Percentiles rank a stretch among this genome's conserved stretches.
Conservation (phyloP, 1,284 basidiomycete genomes). For the Golubevia sp. region DNA sequence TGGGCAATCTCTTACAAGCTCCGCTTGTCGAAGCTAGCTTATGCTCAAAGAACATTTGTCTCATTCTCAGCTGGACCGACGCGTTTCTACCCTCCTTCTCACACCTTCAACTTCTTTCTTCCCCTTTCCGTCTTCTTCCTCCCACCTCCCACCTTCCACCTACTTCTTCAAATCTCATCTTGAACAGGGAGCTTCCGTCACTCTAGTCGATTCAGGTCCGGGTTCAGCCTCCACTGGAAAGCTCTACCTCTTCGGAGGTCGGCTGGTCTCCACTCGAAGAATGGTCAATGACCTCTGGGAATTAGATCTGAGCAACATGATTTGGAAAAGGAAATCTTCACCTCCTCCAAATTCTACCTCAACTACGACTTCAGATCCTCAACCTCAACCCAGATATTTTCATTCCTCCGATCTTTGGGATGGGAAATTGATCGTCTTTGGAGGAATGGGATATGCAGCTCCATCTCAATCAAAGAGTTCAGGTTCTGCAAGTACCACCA, state of each 20-base stretch:
- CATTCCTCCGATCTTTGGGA: slow-evolving; percentile 49
- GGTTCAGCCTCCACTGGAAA: slow-evolving; percentile 5
- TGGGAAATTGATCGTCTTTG: slow-evolving; percentile 47
- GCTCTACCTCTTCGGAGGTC: slow-evolving; percentile 48
- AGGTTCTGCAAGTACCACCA: not conserved
- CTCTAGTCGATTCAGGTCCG: slow-evolving; percentile 28
- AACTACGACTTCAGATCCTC: slow-evolving; percentile 7
- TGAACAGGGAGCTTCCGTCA: slow-evolving; percentile 46
- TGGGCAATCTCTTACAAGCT: too few relatives aligned
- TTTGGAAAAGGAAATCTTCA: slow-evolving; percentile 20
- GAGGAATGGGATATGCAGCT: slow-evolving; percentile 45
- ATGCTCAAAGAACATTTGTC: too few relatives aligned
- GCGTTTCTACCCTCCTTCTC: not conserved
- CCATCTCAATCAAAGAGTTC: slow-evolving; percentile 2
- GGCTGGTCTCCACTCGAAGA: slow-evolving; percentile 43
- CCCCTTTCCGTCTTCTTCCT: not conserved
- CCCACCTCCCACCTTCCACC: not conserved
- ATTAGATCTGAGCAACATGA: slow-evolving; percentile 37
- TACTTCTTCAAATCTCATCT: too few relatives aligned
- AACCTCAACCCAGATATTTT: slow-evolving; percentile 48
- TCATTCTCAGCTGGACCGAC: too few relatives aligned
- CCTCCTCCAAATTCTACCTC: not conserved
- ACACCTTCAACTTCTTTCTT: not conserved
- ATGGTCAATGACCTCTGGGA: slow-evolving; percentile 47
- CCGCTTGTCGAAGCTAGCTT: too few relatives aligned